Conservation (phyloP, 1,284 basidiomycete species). For the Melampsora americana region DNA sequence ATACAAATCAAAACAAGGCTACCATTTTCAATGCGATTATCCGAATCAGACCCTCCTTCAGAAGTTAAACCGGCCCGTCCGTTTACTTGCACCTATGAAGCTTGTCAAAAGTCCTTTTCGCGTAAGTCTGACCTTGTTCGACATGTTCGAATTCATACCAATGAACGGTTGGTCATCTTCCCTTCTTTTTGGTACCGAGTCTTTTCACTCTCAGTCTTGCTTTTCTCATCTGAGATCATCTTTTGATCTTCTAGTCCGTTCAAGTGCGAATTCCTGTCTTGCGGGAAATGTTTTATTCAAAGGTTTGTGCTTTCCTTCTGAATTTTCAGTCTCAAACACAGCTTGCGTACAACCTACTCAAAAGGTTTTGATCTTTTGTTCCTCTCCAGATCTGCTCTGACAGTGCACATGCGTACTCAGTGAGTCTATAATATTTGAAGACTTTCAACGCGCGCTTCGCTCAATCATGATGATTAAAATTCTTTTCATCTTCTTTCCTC, state of each 20-base stretch:
- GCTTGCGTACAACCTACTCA: neutral
- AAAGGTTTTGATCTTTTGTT: slow-evolving; percentile 54
- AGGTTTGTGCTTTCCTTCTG: slow-evolving; percentile 45
- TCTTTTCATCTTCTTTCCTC: slow-evolving; percentile 47
- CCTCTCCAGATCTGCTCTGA: slow-evolving; percentile 45
- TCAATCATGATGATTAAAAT: slow-evolving; percentile 13
- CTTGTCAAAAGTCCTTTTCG: slow-evolving; percentile 58
- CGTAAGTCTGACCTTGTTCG: slow-evolving; percentile 58
- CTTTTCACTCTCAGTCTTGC: slow-evolving; percentile 12
- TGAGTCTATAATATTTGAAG: slow-evolving; percentile 49
- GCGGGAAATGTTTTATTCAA: slow-evolving; percentile 53
- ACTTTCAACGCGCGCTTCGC: too few relatives aligned
- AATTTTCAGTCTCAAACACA: neutral
- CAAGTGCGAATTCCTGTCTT: slow-evolving; percentile 46
- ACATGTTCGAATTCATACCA: slow-evolving; percentile 57
- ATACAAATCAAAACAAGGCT: neutral
- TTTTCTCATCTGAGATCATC: neutral
- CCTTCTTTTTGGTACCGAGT: neutral
- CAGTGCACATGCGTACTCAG: slow-evolving; percentile 56
- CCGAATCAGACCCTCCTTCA: neutral
- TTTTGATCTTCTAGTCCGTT: slow-evolving; percentile 46
- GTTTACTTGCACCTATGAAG: slow-evolving; percentile 54
- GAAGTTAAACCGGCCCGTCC: slow-evolving; percentile 47
- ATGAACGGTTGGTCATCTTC: slow-evolving; percentile 49
- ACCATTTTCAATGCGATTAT: neutral